Evolutionary conservation across 305 asterid species (phyloP), one percentile per base, ranked within the genome.

Genomic region (Fraxinus greggii): DNA sequence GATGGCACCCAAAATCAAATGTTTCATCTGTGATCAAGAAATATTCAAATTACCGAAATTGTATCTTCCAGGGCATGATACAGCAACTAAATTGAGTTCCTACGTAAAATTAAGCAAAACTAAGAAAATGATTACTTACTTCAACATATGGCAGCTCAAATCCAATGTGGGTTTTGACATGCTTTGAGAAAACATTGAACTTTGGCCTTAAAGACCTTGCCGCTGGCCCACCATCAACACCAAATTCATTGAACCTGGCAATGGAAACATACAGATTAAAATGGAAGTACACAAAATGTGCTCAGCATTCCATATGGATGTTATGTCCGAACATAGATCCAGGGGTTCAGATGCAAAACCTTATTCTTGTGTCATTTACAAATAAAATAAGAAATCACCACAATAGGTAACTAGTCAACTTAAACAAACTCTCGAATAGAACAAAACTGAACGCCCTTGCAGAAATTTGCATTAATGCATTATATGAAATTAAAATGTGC

Each of bases 171-270:
- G 93, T 40, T 31, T 90, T 67, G 59, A 93, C 86, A 82, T 91
- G 95, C 85, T 88, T 88, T 59, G 90, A 88, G 86, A 95, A 92
- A 73, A 85, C 86, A 76, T 83, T 86, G 87, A 91, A 90, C 86
- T 95, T 95, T 3, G 97, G 93, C 79, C 72, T 83, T 84, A 95
- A 78, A 29, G 88, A 80, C 86, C 86, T 87, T 5, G 92, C 97
- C 23, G 97, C 94, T 72, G 91, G 93, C 73, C 98, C 98, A 36
- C 98, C 98, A 87, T 95, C 93, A 72, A 75, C 88, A 29, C 97
- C 97, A 51, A 92, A 93, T 83, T 90, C 97, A 83, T 48, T 90
- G 86, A 90, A 91, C 91, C 98, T 93, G 72, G 36, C 82, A 78
- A 56, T 38, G 75, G 32, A 78, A 83, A 83, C 28, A 42, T 75